phyloP scores from a whole-genome alignment of 2,329 filamentous ascomycete species.

The Fusarium acutatum region DNA sequence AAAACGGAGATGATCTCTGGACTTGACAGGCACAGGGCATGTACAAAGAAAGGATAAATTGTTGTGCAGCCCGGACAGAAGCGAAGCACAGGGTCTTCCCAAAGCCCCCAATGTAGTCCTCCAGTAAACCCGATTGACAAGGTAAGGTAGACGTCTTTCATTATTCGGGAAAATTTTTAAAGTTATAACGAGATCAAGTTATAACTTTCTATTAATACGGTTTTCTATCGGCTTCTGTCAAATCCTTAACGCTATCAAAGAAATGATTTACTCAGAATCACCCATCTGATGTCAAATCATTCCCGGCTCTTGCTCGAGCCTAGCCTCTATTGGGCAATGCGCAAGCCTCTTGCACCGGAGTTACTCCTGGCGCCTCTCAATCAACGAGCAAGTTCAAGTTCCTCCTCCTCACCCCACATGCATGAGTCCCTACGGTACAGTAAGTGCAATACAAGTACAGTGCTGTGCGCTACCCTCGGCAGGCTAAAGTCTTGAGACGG shows the following conservation, averaged over 20 bases:
- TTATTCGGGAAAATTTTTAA: not conserved
- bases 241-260: not conserved
- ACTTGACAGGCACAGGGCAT: not conserved
- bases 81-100: conserved; percentile 7
- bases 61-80: not conserved
- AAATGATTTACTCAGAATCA: not conserved
- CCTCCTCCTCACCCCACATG: conserved; percentile 4
- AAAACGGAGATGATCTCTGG: not conserved
- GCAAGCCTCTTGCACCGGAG: conserved; percentile 5
- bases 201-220: no score
- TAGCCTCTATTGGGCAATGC: not conserved
- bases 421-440: not conserved
- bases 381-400: not conserved
- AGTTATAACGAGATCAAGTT: not conserved
- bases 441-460: not conserved
- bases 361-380: conserved; percentile 1
- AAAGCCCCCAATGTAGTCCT: not conserved
- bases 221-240: not conserved
- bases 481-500: not conserved
- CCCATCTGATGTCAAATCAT: not conserved
- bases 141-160: not conserved
- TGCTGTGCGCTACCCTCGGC: conserved; percentile 2
- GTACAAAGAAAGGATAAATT: not conserved
- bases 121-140: not conserved
- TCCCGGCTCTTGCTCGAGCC: not conserved